A percentile compares a stretch with the other conserved stretches of the same genome.
These are phyloP conservation scores for Solanum gracilifrons DNA, from an alignment of 257 asterid species.

Conservation along the genomic window DNA sequence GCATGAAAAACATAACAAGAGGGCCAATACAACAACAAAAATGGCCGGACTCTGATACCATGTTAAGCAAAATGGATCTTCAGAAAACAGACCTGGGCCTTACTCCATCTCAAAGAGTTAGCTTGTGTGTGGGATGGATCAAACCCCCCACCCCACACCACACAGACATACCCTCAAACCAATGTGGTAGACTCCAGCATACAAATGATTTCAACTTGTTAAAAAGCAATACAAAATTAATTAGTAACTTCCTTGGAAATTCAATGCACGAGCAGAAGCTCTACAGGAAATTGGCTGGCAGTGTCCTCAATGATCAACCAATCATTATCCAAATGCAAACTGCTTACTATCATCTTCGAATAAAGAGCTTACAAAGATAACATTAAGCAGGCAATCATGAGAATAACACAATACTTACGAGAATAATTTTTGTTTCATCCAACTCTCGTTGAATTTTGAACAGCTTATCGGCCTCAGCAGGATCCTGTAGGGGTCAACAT, in stretches of 20 bases:
- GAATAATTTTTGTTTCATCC: slow-evolving; percentile 94
- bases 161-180: background rate
- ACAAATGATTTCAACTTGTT: background rate
- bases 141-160: background rate
- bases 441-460: slow-evolving; percentile 82
- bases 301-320: background rate
- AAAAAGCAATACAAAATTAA: background rate
- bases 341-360: background rate
- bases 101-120: background rate
- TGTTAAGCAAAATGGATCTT: background rate
- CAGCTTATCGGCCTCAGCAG: slow-evolving; percentile 96
- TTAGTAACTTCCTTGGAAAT: background rate
- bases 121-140: background rate
- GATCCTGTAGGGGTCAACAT: slow-evolving; percentile 42
- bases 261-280: background rate
- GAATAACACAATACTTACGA: slow-evolving; percentile 40
- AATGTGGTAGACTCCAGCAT: background rate
- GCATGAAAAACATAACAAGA: background rate
- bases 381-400: background rate
- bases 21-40: background rate
- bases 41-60: background rate
- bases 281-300: background rate
- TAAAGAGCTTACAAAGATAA: background rate
- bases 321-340: background rate
- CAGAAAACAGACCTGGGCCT: background rate